Base-by-base conservation (phyloP, 176 grass and related monocot genomes). In the Zea mays region DNA sequence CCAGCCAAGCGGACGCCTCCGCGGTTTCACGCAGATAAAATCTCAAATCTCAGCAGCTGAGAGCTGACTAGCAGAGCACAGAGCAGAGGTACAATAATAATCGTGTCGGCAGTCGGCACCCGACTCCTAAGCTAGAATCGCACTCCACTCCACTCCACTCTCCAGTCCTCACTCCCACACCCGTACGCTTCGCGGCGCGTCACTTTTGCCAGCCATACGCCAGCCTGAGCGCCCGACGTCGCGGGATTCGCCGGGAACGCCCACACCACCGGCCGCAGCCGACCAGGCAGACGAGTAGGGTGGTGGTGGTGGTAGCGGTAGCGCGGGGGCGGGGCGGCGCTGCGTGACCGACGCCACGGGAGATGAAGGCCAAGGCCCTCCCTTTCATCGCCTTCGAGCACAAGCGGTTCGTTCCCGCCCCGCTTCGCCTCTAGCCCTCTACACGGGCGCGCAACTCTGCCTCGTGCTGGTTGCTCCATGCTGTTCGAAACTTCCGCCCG, bases 361-460 rank as follows among this genome's bases (percentile, higher is more conserved):
- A 87, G 85, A 93, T 93, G 91, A 93, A 90, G 82, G 85, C 85
- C 39, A 93, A 93, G 88, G 85, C 82, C 37, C 83, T 93, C 71
- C 91, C 91, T 52, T 90, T 93, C 59, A 88, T 93, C 82, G 89
- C 88, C 65, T 83, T 83, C 57, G 91, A 93, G 88, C 91, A 93
- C 85, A 93, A 90, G 82, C 85, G 91, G 91, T 93, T 78, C 62
- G 85, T 90, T 79, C 70, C 59, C 62, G 65, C 36, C 54, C 7
- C 54, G n/a, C 54, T 7, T 57, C 52, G 52, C 54, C 40, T 21
- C 58, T 27, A 27, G 9, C 38, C 38, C 21, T 33, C 38, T 27
- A 10, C 40, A 20, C 6, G 6, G 48, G 50, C 37, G 78, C 40
- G 59, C 75, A 43, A 27, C 75, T 41, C 85, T 43, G 48, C 17